Base-by-base conservation (phyloP, 805 yeast genomes). In the Wickerhamomyces kurtzmanii region DNA sequence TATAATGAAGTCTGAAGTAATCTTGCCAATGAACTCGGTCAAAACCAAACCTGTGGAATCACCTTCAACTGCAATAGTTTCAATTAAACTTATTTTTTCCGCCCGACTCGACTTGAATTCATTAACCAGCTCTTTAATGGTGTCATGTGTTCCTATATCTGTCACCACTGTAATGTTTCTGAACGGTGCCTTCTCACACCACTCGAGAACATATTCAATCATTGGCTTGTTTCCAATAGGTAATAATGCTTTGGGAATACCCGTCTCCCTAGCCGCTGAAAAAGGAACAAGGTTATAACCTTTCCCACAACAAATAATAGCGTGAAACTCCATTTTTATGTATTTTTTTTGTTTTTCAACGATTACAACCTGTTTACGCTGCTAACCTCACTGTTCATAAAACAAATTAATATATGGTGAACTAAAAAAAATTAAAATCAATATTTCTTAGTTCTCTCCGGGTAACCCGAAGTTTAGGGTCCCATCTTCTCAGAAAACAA, bases 291-390 rank as follows among this genome's bases (percentile, higher is more conserved):
- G 61, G 26, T 66, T 64, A 12, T 62, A 61, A 10, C 97, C 97
- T 29, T 70, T 73, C 3, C 97, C 97, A 57, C 97, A 87, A 32
- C 85, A 71, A 13, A 89, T 71, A 27, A 89, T 67, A 1, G 95
- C 96, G 47, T 87, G 95, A 49, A 86, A 80, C 56, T 86, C 95
- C 96, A 89, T 87, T 24, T n/a, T n/a, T n/a, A n/a, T n/a, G n/a
- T n/a, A n/a, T n/a, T n/a, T n/a, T n/a, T n/a, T n/a, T n/a, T n/a
- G n/a, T n/a, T n/a, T n/a, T n/a, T n/a, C n/a, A n/a, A n/a, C n/a
- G n/a, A n/a, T n/a, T n/a, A n/a, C n/a, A n/a, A n/a, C n/a, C n/a
- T n/a, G n/a, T n/a, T n/a, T n/a, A n/a, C n/a, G n/a, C n/a, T n/a
- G n/a, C n/a, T n/a, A n/a, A n/a, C n/a, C n/a, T n/a, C n/a, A n/a